A percentile compares a stretch with the other conserved stretches of the same genome.
These are phyloP conservation scores for Rhodotorula taiwanensis DNA, from an alignment of 768 basidiomycete genomes.

Conservation along the genomic window DNA sequence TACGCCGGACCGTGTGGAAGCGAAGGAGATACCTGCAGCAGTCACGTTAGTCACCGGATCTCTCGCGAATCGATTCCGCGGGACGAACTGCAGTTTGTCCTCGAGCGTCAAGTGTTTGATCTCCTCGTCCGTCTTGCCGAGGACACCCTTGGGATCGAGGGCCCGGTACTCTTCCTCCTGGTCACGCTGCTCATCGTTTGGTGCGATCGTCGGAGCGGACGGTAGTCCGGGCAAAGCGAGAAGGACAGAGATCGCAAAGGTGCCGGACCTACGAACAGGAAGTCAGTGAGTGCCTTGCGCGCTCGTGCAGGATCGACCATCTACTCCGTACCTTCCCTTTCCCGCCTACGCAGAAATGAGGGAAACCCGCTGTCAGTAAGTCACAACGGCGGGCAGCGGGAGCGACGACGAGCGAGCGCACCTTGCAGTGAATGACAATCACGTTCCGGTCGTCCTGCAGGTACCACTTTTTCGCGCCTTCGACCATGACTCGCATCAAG, in stretches of 20 bases:
- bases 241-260: constrained; percentile 74
- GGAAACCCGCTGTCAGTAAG: too few relatives aligned
- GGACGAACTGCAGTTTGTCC: constrained; percentile 42
- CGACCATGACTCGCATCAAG: constrained; percentile 62
- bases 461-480: constrained; percentile 70
- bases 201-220: constrained; percentile 48
- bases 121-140: constrained; percentile 15
- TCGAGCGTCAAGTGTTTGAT: constrained; percentile 55
- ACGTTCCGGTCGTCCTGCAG: constrained; percentile 59
- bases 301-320: not conserved
- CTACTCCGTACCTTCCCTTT: constrained; percentile 35
- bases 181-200: constrained; percentile 44
- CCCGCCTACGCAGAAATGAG: constrained; percentile 22
- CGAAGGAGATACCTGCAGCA: constrained; percentile 12
- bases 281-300: not conserved
- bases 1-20: constrained; percentile 23
- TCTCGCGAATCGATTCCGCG: too few relatives aligned
- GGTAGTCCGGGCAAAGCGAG: constrained; percentile 55
- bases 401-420: constrained; percentile 39
- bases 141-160: constrained; percentile 45
- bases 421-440: constrained; percentile 82
- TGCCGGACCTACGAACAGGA: constrained; percentile 57
- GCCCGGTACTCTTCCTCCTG: constrained; percentile 50
- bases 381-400: not conserved
- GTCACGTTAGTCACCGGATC: too few relatives aligned